Evolutionary conservation across 129 eudicot species (phyloP).

Genomic region (Tanacetum coccineum): DNA sequence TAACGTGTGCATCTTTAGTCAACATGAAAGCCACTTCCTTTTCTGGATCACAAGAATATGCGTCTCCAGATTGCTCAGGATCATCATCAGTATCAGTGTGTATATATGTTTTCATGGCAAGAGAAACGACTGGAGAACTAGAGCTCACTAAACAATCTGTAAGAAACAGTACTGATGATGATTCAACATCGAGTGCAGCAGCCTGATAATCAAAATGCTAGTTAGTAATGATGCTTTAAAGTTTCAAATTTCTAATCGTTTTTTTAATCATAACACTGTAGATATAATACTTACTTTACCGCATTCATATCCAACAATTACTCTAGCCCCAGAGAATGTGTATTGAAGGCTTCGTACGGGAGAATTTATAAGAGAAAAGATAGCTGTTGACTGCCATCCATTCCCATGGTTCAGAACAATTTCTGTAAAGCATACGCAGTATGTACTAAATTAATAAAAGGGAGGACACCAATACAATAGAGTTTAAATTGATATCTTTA

Average conservation of each 20-base stretch:
- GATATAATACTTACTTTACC: slow-evolving; percentile 57
- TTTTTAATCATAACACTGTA: not conserved
- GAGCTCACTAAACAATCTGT: slow-evolving; percentile 49
- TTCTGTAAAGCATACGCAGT: slow-evolving; percentile 42
- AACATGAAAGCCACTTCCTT: slow-evolving; percentile 58
- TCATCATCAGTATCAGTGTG: slow-evolving; percentile 21
- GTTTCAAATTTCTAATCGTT: not conserved
- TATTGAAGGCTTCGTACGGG: slow-evolving; percentile 60
- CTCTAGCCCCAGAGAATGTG: slow-evolving; percentile 60
- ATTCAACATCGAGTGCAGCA: slow-evolving; percentile 62
- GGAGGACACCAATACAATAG: not conserved
- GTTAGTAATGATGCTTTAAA: slow-evolving; percentile 14
- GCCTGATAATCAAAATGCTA: slow-evolving; percentile 47
- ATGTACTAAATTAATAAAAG: not conserved
- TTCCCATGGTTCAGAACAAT: slow-evolving; percentile 36
- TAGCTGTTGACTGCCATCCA: slow-evolving; percentile 46
- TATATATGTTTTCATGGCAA: slow-evolving; percentile 40
- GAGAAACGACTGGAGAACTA: slow-evolving; percentile 46
- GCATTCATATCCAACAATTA: slow-evolving; percentile 72
- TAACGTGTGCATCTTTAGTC: slow-evolving; percentile 52
- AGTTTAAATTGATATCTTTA: not conserved
- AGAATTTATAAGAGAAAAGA: slow-evolving; percentile 61
- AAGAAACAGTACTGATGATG: slow-evolving; percentile 58
- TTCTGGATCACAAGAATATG: slow-evolving; percentile 28
- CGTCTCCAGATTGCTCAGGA: slow-evolving; percentile 37